Percentiles rank a stretch among this genome's conserved stretches.
These are phyloP conservation scores for Debaryomyces robertsiae DNA, from an alignment of 1,139 yeast genomes.

Conservation along the genomic window DNA sequence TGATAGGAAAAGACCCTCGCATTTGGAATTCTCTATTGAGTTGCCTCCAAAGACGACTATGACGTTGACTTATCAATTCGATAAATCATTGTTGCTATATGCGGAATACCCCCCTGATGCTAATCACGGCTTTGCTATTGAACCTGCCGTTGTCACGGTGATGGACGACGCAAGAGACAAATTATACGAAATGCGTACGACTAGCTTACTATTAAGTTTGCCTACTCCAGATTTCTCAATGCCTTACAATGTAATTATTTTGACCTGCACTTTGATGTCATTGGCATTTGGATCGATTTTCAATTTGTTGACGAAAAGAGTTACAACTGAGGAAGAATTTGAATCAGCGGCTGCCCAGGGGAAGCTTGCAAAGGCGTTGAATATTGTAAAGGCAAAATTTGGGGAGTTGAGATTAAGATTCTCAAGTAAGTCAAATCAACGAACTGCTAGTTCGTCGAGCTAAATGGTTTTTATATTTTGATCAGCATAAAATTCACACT, in stretches of 20 bases:
- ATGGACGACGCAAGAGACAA: slow-evolving; percentile 26
- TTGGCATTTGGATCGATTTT: slow-evolving; percentile 85
- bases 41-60: slow-evolving; percentile 69
- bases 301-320: slow-evolving; percentile 73
- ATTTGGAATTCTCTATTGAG: slow-evolving; percentile 65
- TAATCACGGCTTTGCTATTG: slow-evolving; percentile 94
- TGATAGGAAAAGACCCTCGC: slow-evolving; percentile 82
- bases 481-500: too few relatives aligned
- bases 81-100: slow-evolving; percentile 78
- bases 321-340: slow-evolving; percentile 77
- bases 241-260: slow-evolving; percentile 97
- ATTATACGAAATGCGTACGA: slow-evolving; percentile 71
- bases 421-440: too few relatives aligned
- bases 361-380: slow-evolving; percentile 24
- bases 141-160: slow-evolving; percentile 79
- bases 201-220: slow-evolving; percentile 78
- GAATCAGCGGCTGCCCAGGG: slow-evolving; percentile 40
- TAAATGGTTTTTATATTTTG: slow-evolving; percentile 1
- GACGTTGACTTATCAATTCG: slow-evolving; percentile 75
- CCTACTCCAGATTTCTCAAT: slow-evolving; percentile 98
- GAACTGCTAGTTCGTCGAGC: not conserved
- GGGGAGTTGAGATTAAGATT: not conserved
- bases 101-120: slow-evolving; percentile 99
- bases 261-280: slow-evolving; percentile 93
- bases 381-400: slow-evolving; percentile 17